Evolutionary conservation across 2,329 filamentous ascomycete genomes (phyloP).

Genomic region (Chaetomium globosum): DNA sequence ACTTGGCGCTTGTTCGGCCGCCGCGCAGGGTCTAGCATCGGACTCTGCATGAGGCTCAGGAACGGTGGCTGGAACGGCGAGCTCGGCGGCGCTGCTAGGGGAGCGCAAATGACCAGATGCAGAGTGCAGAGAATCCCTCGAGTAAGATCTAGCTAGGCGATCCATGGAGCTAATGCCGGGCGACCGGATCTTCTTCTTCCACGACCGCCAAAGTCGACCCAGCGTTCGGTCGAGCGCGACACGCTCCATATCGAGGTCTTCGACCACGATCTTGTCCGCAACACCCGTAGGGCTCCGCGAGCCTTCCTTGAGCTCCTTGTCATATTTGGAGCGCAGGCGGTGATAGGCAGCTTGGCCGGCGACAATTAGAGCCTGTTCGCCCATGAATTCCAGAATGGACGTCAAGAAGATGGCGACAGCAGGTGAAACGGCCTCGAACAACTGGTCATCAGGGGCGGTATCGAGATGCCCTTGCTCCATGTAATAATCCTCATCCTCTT

Average conservation of each 20-base stretch:
- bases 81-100: constrained; percentile 45
- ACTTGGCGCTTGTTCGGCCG: constrained; percentile 20
- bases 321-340: constrained; percentile 61
- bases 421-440: constrained; percentile 76
- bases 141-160: constrained; percentile 48
- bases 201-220: constrained; percentile 88
- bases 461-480: constrained; percentile 78
- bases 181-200: constrained; percentile 81
- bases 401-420: constrained; percentile 95
- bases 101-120: constrained; percentile 43
- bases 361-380: constrained; percentile 85
- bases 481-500: constrained; percentile 91
- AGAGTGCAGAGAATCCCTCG: constrained; percentile 50
- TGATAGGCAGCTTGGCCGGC: constrained; percentile 82
- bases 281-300: constrained; percentile 51
- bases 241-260: constrained; percentile 90
- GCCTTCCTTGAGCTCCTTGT: constrained; percentile 61
- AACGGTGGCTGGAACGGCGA: constrained; percentile 45
- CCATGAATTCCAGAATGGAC: constrained; percentile 90
- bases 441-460: constrained; percentile 57
- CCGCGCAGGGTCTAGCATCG: constrained; percentile 38
- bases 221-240: constrained; percentile 86
- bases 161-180: constrained; percentile 52
- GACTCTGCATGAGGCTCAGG: constrained; percentile 43
- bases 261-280: constrained; percentile 74